Evolutionary conservation across 2,329 filamentous ascomycete genomes (phyloP).

Genomic region (Cladosporium sp.): DNA sequence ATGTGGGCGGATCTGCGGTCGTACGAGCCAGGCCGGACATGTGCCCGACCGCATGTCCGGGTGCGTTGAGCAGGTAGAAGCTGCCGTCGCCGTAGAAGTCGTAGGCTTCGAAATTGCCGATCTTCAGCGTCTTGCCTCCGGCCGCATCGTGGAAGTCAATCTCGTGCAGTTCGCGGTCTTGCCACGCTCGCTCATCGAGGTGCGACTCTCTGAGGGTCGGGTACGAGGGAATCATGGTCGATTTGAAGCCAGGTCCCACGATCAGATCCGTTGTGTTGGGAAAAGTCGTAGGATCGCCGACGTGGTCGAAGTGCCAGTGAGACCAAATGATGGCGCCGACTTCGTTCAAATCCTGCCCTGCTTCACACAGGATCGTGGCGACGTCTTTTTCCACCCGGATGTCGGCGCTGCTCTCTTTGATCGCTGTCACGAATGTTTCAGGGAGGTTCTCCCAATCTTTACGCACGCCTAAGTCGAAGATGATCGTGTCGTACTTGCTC

Average conservation of each 20-base stretch:
- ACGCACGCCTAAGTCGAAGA: conserved; percentile 43
- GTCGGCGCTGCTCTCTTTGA: conserved; percentile 26
- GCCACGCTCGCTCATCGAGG: conserved; percentile 36
- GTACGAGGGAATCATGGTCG: conserved; percentile 37
- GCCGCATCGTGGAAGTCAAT: conserved; percentile 29
- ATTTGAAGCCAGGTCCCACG: conserved; percentile 43
- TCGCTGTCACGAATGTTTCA: conserved; percentile 16
- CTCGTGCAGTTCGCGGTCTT: conserved; percentile 32
- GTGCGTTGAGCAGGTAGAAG: conserved; percentile 51
- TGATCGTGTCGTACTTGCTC: conserved; percentile 20
- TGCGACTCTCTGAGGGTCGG: conserved; percentile 34
- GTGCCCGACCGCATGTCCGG: conserved; percentile 50
- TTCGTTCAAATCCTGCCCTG: conserved; percentile 31
- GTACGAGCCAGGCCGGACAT: conserved; percentile 46
- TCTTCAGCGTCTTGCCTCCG: conserved; percentile 24
- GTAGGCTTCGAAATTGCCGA: conserved; percentile 42
- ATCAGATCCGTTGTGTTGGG: conserved; percentile 37
- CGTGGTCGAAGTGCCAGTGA: conserved; percentile 23
- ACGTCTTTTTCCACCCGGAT: conserved; percentile 38
- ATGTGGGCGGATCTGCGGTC: conserved; percentile 32
- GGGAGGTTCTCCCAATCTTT: conserved; percentile 30
- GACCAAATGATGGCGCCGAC: conserved; percentile 20
- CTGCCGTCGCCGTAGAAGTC: conserved; percentile 55
- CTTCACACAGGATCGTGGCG: conserved; percentile 32
- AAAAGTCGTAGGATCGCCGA: conserved; percentile 39